phyloP scores from a whole-genome alignment of 345 rosid genomes.

The Eucalyptus cloeziana region DNA sequence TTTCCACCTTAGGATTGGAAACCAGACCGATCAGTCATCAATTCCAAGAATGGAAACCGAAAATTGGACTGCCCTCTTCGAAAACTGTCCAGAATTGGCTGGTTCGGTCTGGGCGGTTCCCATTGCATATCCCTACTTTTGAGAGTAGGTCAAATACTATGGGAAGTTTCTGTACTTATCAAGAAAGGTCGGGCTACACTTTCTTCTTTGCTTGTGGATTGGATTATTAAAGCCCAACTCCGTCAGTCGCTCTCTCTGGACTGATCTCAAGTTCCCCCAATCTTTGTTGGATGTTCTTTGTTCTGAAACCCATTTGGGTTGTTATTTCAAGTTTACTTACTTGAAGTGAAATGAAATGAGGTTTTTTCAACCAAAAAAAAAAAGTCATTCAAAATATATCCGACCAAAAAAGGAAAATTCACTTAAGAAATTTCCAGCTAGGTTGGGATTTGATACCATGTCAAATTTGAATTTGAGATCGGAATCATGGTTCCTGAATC shows the following conservation, averaged over 20 bases:
- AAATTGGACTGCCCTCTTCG: fast-evolving
- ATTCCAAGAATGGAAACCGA: fast-evolving
- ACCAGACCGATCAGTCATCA: fast-evolving
- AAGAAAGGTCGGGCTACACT: fast-evolving
- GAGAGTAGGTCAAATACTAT: fast-evolving
- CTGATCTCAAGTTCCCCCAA: too few relatives aligned
- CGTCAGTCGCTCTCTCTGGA: fast-evolving
- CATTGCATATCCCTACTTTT: too few relatives aligned
- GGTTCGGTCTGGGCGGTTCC: fast-evolving
- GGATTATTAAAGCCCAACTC: too few relatives aligned
- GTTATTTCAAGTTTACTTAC: too few relatives aligned
- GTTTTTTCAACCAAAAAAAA: fast-evolving
- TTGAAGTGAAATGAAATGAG: too few relatives aligned
- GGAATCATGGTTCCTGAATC: fast-evolving
- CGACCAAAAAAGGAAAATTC: background rate
- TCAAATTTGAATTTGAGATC: background rate
- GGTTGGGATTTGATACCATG: background rate
- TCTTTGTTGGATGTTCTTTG: too few relatives aligned
- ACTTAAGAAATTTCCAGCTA: fast-evolving
- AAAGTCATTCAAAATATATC: too few relatives aligned
- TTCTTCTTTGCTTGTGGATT: too few relatives aligned
- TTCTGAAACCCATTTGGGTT: fast-evolving
- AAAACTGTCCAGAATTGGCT: fast-evolving
- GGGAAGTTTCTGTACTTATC: too few relatives aligned
- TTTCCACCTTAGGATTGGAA: fast-evolving